Conservation (phyloP, 345 rosid genomes). For the Physaria fendleri region DNA sequence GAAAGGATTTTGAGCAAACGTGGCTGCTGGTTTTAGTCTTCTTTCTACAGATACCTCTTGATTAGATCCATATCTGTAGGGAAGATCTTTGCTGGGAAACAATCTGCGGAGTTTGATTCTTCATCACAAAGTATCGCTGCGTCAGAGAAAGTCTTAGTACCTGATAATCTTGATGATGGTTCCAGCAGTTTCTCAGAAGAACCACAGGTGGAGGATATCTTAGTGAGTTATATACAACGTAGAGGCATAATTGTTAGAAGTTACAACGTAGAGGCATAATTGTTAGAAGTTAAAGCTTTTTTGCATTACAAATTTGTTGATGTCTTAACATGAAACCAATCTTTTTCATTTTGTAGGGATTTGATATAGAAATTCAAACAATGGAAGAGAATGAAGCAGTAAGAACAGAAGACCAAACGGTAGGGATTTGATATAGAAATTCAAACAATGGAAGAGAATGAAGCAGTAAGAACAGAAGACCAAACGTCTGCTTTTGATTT, state of each 20-base stretch:
- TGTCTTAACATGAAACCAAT: background rate
- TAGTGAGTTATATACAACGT: background rate
- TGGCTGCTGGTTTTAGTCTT: background rate
- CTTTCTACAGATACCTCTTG: slow-evolving; percentile 1
- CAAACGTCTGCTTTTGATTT: slow-evolving; percentile 25
- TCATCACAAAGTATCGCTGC: slow-evolving; percentile 41
- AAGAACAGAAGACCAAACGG: slow-evolving; percentile 35
- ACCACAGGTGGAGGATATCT: slow-evolving; percentile 48
- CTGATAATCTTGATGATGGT: slow-evolving; percentile 44
- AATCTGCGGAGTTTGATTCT: slow-evolving; percentile 45
- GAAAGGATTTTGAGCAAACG: background rate
- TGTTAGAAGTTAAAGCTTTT: background rate
- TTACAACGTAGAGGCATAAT: background rate
- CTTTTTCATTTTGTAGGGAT: slow-evolving; percentile 29
- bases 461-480: slow-evolving; percentile 36
- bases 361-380: slow-evolving; percentile 30
- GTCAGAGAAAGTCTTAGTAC: slow-evolving; percentile 62
- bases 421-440: slow-evolving; percentile 29
- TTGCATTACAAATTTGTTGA: background rate
- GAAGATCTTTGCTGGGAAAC: slow-evolving; percentile 63
- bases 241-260: background rate
- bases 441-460: slow-evolving; percentile 40
- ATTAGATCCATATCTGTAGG: slow-evolving; percentile 50
- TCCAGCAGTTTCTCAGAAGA: slow-evolving; percentile 37
- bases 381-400: slow-evolving; percentile 41